These are phyloP conservation scores for Termitomyces sp. DNA, from an alignment of 768 basidiomycete species.

Conservation along the genomic window DNA sequence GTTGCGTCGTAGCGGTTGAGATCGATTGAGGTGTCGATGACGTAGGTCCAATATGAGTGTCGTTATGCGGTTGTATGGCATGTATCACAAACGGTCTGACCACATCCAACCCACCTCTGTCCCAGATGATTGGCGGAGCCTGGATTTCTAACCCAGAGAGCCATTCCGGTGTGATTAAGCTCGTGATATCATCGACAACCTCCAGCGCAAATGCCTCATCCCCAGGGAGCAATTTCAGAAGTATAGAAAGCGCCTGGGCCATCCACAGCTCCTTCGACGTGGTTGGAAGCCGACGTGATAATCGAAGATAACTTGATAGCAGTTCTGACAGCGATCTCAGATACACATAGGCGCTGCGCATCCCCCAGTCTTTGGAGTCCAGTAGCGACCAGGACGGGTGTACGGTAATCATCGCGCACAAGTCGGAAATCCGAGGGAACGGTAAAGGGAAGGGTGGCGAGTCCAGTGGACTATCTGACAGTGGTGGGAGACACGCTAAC, in stretches of 20 bases:
- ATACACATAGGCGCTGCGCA: slow-evolving; percentile 28
- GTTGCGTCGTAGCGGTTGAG: slow-evolving; percentile 51
- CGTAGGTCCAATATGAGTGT: slow-evolving; percentile 49
- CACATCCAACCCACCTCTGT: slow-evolving; percentile 44
- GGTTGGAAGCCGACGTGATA: slow-evolving; percentile 57
- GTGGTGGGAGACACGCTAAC: slow-evolving; percentile 55
- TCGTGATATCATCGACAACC: slow-evolving; percentile 38
- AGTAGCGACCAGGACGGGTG: slow-evolving; percentile 50
- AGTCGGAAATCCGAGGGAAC: slow-evolving; percentile 49
- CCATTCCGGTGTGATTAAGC: slow-evolving; percentile 39
- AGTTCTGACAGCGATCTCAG: slow-evolving; percentile 55
- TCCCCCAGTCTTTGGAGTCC: slow-evolving; percentile 18
- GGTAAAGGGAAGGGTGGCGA: slow-evolving; percentile 63
- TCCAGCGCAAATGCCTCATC: slow-evolving; percentile 61
- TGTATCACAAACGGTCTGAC: slow-evolving; percentile 61
- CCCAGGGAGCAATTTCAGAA: slow-evolving; percentile 60
- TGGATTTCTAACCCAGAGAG: slow-evolving; percentile 31
- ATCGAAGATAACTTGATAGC: slow-evolving; percentile 49
- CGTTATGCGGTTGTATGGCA: slow-evolving; percentile 37
- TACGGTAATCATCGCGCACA: slow-evolving; percentile 46
- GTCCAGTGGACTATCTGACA: slow-evolving; percentile 32
- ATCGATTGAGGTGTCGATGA: slow-evolving; percentile 54
- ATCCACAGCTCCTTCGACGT: slow-evolving; percentile 62
- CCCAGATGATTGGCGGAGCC: slow-evolving; percentile 43
- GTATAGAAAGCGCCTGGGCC: slow-evolving; percentile 58